A percentile compares a stretch with the other conserved stretches of the same genome.
Conservation (phyloP, 2,329 filamentous ascomycete species). For the Sporothrix brunneoviolacea region DNA sequence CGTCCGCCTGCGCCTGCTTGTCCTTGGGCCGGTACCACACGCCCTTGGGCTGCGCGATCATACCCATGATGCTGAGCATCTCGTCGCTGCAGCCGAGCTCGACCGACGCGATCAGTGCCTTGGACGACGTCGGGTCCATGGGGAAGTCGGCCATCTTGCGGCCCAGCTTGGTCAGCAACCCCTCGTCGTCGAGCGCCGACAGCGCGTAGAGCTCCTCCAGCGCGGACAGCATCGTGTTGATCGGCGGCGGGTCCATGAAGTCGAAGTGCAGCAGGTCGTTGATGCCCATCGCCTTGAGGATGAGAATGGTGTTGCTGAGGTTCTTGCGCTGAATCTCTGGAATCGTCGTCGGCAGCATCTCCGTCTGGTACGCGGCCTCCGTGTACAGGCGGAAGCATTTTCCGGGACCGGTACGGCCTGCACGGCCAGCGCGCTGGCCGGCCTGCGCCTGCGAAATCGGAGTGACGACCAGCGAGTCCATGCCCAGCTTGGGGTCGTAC, state of each 20-base stretch:
- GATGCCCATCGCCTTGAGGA: slow-evolving; percentile 99
- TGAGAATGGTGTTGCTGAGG: slow-evolving; percentile 83
- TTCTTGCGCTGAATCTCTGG: slow-evolving; percentile 97
- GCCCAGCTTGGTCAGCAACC: slow-evolving; percentile 81
- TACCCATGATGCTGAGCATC: slow-evolving; percentile 86
- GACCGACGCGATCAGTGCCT: slow-evolving; percentile 75
- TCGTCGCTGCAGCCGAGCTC: slow-evolving; percentile 89
- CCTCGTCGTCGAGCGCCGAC: slow-evolving; percentile 89
- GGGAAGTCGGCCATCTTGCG: slow-evolving; percentile 98
- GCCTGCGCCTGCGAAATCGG: slow-evolving; percentile 96
- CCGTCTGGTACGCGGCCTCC: slow-evolving; percentile 88
- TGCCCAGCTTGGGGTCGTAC: slow-evolving; percentile 93
- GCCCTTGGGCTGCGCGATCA: slow-evolving; percentile 72
- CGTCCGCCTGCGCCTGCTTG: slow-evolving; percentile 91
- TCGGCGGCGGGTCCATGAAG: slow-evolving; percentile 97
- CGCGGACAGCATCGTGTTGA: slow-evolving; percentile 95
- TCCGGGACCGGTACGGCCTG: slow-evolving; percentile 88
- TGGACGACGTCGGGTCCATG: slow-evolving; percentile 90
- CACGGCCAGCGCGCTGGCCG: slow-evolving; percentile 86
- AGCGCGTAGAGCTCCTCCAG: slow-evolving; percentile 92
- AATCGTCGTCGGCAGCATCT: slow-evolving; percentile 94
- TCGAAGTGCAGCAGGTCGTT: slow-evolving; percentile 96
- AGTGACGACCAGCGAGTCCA: slow-evolving; percentile 93
- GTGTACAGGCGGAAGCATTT: slow-evolving; percentile 96
- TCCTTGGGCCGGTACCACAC: slow-evolving; percentile 96